Conservation (phyloP, 2,329 filamentous ascomycete species). For the Diaporthe capsici region DNA sequence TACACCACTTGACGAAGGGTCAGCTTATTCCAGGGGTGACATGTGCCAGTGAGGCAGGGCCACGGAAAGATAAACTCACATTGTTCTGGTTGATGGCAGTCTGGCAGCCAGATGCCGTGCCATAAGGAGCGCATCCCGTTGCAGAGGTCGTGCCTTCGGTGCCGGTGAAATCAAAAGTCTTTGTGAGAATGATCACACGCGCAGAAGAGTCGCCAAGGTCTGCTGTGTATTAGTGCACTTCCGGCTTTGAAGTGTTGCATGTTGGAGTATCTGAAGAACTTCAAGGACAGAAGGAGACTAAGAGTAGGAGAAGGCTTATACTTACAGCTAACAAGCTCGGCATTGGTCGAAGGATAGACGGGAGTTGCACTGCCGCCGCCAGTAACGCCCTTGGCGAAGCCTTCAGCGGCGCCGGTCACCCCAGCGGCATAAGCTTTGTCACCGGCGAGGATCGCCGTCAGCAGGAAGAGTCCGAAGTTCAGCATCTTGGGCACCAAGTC, state of each 20-base stretch:
- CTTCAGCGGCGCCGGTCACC: conserved; percentile 56
- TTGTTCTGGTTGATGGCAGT: conserved; percentile 71
- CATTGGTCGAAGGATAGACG: conserved; percentile 66
- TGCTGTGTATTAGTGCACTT: conserved; percentile 46
- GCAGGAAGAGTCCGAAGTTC: conserved; percentile 3
- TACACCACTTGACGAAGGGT: conserved; percentile 59
- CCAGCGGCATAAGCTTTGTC: conserved; percentile 23
- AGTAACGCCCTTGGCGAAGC: conserved; percentile 66
- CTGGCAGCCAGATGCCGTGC: conserved; percentile 68
- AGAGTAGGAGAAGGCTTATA: neutral
- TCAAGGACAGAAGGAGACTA: neutral
- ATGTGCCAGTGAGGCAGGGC: neutral
- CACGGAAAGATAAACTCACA: neutral
- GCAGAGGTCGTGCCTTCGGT: conserved; percentile 66
- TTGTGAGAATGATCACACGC: conserved; percentile 71
- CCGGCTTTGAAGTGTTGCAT: neutral
- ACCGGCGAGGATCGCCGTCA: conserved; percentile 9
- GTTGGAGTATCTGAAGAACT: too few species aligned
- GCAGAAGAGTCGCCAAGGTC: conserved; percentile 66
- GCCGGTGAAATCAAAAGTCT: conserved; percentile 69
- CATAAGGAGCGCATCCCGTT: conserved; percentile 72
- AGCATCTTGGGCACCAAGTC: neutral
- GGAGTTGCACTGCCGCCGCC: conserved; percentile 69
- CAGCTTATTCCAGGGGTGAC: neutral
- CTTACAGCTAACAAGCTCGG: conserved; percentile 64